phyloP scores from a whole-genome alignment of 495 filamentous ascomycete species.

The Cudoniella acicularis region DNA sequence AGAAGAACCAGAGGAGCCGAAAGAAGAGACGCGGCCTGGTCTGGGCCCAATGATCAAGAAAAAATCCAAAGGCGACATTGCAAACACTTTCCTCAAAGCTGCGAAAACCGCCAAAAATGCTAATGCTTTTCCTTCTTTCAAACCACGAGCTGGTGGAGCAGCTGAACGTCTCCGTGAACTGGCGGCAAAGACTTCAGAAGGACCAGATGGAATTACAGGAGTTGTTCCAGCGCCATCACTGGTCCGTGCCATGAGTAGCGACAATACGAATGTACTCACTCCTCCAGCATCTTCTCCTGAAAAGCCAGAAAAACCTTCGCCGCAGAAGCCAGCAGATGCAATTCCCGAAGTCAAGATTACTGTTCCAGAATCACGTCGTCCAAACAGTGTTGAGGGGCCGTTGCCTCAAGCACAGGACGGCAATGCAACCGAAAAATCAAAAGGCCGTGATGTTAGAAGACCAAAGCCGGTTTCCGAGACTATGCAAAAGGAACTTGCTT shows the following conservation, averaged over 20 bases:
- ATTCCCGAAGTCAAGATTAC: conserved; percentile 52
- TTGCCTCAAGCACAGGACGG: conserved; percentile 36
- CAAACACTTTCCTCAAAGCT: conserved; percentile 76
- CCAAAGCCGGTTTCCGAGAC: conserved; percentile 67
- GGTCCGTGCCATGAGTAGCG: conserved; percentile 15
- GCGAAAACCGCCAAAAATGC: conserved; percentile 77
- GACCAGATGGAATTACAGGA: conserved; percentile 81
- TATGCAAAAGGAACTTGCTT: conserved; percentile 73
- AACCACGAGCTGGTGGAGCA: conserved; percentile 77
- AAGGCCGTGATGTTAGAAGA: conserved; percentile 30
- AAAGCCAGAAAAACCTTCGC: conserved; percentile 28
- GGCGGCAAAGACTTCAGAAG: conserved; percentile 48
- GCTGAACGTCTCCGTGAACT: conserved; percentile 63
- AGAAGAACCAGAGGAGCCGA: conserved; percentile 30
- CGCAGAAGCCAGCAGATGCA: conserved; percentile 28
- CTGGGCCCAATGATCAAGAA: conserved; percentile 91
- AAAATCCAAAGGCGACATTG: conserved; percentile 67
- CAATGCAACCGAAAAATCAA: conserved; percentile 20
- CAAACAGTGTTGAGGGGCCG: conserved; percentile 31
- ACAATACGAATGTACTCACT: conserved; percentile 22
- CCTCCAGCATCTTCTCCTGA: conserved; percentile 29
- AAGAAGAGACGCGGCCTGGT: conserved; percentile 63
- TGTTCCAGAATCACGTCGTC: conserved; percentile 31
- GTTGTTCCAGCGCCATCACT: conserved; percentile 71
- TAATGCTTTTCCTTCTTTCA: conserved; percentile 60